Conservation (phyloP, 352 stramenopile genomes). For the Phytophthora lateralis region DNA sequence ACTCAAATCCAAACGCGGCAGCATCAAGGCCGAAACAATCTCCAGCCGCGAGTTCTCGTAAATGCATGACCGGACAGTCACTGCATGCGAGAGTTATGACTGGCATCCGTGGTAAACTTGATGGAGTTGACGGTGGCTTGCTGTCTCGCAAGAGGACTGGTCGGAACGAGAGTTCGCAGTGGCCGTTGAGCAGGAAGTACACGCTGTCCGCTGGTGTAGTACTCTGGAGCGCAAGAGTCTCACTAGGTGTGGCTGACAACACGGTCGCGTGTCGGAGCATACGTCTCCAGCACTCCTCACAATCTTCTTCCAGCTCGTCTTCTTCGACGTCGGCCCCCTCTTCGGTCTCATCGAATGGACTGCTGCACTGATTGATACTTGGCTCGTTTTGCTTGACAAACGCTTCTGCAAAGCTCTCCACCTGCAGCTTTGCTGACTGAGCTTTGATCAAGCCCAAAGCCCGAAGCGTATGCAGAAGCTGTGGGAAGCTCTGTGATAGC, state of each 20-base stretch:
- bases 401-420: background rate
- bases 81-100: background rate
- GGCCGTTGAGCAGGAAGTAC: slow-evolving; percentile 32
- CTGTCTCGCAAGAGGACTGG: slow-evolving; percentile 12
- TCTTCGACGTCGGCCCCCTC: slow-evolving; percentile 4
- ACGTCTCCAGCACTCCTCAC: slow-evolving; percentile 21
- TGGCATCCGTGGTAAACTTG: slow-evolving; percentile 15
- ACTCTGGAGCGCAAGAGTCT: slow-evolving; percentile 16
- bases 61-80: slow-evolving; percentile 11
- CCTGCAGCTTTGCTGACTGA: background rate
- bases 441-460: slow-evolving; percentile 11
- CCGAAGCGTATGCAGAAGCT: slow-evolving; percentile 27
- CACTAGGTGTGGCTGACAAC: slow-evolving; percentile 17
- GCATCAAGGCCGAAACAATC: slow-evolving; percentile 59
- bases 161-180: slow-evolving; percentile 31
- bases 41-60: slow-evolving; percentile 41
- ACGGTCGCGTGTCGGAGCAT: slow-evolving; percentile 23
- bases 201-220: slow-evolving; percentile 14
- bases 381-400: background rate
- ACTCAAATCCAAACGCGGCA: slow-evolving; percentile 47
- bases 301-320: background rate
- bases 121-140: background rate
- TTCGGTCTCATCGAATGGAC: slow-evolving; percentile 4
- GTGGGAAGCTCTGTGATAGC: slow-evolving; percentile 40
- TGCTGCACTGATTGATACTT: slow-evolving; percentile 5